phyloP scores from a whole-genome alignment of 2,329 filamentous ascomycete species.

The Ophiostoma sp. region DNA sequence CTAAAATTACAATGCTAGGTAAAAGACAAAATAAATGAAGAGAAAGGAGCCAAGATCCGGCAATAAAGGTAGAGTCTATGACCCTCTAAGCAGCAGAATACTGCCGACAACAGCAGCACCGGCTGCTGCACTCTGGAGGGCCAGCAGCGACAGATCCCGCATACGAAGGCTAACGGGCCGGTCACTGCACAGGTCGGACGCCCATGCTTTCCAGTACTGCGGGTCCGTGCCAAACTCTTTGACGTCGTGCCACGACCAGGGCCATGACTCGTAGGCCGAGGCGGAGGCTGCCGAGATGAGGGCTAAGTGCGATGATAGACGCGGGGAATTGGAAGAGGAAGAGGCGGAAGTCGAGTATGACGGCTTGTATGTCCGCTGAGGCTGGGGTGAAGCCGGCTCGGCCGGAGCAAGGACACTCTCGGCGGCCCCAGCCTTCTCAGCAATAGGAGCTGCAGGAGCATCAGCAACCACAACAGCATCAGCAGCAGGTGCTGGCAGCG shows the following conservation, averaged over 20 bases:
- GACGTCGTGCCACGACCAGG: constrained; percentile 40
- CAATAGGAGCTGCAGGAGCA: not conserved
- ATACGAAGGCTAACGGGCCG: constrained; percentile 58
- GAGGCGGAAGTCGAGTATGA: not conserved
- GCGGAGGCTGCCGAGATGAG: not conserved
- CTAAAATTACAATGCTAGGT: constrained; percentile 18
- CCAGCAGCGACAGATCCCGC: constrained; percentile 64
- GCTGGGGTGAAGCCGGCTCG: not conserved
- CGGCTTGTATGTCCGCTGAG: not conserved
- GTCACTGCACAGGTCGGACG: constrained; percentile 61
- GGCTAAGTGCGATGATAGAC: not conserved
- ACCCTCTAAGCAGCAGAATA: constrained; percentile 18
- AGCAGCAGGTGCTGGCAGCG: not conserved
- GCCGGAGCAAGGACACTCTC: not conserved
- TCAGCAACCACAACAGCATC: not conserved
- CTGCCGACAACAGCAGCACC: constrained; percentile 45
- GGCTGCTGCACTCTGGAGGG: constrained; percentile 59
- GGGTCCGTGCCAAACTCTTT: constrained; percentile 37
- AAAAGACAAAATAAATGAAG: not conserved
- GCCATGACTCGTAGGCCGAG: constrained; percentile 16
- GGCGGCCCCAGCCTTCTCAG: not conserved
- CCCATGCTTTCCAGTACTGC: constrained; percentile 44
- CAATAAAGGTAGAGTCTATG: not conserved
- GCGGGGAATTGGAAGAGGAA: not conserved
- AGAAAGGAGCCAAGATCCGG: not conserved